phyloP scores from a whole-genome alignment of 1,284 basidiomycete species.

The Apiotrichum brassicae region DNA sequence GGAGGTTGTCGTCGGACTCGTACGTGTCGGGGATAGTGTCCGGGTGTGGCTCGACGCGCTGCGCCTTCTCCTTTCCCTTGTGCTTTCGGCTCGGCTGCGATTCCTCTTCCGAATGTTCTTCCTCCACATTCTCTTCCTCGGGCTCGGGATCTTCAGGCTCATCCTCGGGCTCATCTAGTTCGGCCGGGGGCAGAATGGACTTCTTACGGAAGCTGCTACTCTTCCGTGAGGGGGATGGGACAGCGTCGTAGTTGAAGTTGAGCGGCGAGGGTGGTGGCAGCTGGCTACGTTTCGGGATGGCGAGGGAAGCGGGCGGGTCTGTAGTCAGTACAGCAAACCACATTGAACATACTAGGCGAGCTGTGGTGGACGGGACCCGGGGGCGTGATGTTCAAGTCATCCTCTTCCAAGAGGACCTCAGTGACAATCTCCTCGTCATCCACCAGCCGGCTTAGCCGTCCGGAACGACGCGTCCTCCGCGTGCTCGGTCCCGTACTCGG shows the following conservation, averaged over 20 bases:
- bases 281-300: constrained; percentile 17
- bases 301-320: constrained; percentile 27
- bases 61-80: too few relatives aligned
- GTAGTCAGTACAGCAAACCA: constrained; percentile 3
- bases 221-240: constrained; percentile 21
- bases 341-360: constrained; percentile 13
- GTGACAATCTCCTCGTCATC: constrained; percentile 45
- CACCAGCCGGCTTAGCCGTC: constrained; percentile 49
- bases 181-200: neutral
- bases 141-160: neutral
- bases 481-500: neutral
- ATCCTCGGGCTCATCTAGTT: neutral
- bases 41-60: too few relatives aligned
- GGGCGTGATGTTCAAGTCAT: too few relatives aligned
- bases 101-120: constrained; percentile 4
- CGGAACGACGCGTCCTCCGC: constrained; percentile 33
- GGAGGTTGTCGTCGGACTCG: too few relatives aligned
- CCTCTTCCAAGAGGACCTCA: constrained; percentile 19
- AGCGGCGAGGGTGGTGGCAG: constrained; percentile 18
- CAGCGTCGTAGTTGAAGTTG: constrained; percentile 18
- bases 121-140: neutral
- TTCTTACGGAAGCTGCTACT: too few relatives aligned
- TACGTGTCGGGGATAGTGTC: too few relatives aligned
- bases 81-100: too few relatives aligned
- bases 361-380: constrained; percentile 7